phyloP scores from a whole-genome alignment of 176 grass and related monocot species.

The Microstegium vimineum region DNA sequence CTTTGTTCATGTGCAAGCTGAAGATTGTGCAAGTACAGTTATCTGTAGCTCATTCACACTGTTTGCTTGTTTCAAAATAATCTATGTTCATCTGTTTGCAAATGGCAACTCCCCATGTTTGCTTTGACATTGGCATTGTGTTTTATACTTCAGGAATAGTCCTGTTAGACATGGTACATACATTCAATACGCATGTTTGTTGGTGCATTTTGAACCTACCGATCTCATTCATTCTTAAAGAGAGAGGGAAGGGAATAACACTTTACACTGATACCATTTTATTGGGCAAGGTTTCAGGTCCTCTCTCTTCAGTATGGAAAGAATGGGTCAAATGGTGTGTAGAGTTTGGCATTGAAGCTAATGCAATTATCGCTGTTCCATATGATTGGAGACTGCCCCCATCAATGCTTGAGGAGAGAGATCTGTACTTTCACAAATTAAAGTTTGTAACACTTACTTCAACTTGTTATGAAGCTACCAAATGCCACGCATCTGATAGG shows the following conservation, averaged over 20 bases:
- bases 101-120: conserved; percentile 1
- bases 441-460: conserved; percentile 55
- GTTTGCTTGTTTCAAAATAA: not conserved
- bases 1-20: not conserved
- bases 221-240: not conserved
- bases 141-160: not conserved
- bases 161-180: not conserved
- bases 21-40: not conserved
- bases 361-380: conserved; percentile 92
- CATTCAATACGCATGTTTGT: not conserved
- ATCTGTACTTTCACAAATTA: conserved; percentile 97
- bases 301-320: conserved; percentile 98
- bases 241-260: not conserved
- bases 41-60: not conserved
- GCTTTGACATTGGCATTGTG: not conserved
- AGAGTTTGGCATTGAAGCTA: conserved; percentile 96
- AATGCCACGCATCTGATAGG: not conserved
- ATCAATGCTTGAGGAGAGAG: conserved; percentile 83
- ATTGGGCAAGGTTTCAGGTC: conserved; percentile 60
- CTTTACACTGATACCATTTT: conserved; percentile 28
- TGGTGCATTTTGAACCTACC: not conserved
- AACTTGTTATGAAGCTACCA: conserved; percentile 10
- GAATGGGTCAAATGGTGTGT: conserved; percentile 99
- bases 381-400: conserved; percentile 94
- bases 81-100: not conserved